These are phyloP conservation scores for Cladosporium velox DNA, from an alignment of 2,329 filamentous ascomycete genomes.

Conservation along the genomic window DNA sequence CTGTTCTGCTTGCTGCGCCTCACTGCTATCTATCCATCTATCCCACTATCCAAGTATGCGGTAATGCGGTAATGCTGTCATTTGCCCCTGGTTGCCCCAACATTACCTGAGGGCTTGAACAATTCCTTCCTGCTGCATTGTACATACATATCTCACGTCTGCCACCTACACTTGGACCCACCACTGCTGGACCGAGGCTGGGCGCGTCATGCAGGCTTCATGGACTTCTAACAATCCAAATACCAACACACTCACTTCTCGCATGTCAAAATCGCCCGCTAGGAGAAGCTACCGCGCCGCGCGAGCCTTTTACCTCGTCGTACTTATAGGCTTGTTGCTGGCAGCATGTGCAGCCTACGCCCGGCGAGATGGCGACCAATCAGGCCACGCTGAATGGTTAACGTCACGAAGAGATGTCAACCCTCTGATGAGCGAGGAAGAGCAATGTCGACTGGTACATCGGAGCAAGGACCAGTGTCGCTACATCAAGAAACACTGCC, in stretches of 20 bases:
- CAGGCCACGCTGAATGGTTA: background rate
- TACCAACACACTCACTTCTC: slow-evolving; percentile 11
- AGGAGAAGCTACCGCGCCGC: slow-evolving; percentile 41
- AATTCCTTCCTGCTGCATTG: background rate
- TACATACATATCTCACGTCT: background rate
- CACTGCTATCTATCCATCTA: background rate
- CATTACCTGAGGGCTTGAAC: slow-evolving; percentile 4
- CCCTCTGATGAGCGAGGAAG: slow-evolving; percentile 36
- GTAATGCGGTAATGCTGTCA: background rate
- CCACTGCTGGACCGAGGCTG: slow-evolving; percentile 8
- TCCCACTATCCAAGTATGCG: background rate
- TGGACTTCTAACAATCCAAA: slow-evolving; percentile 3
- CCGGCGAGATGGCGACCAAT: slow-evolving; percentile 9
- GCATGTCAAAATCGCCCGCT: slow-evolving; percentile 18
- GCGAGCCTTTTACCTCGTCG: slow-evolving; percentile 49
- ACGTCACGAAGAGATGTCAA: background rate
- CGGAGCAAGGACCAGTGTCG: slow-evolving; percentile 75
- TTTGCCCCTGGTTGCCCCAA: slow-evolving; percentile 1
- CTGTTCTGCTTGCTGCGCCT: slow-evolving; percentile 7
- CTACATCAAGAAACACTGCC: slow-evolving; percentile 79
- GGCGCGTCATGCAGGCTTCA: slow-evolving; percentile 16
- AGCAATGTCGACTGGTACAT: slow-evolving; percentile 78
- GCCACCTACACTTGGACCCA: background rate
- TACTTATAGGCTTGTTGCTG: slow-evolving; percentile 37
- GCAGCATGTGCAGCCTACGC: slow-evolving; percentile 17